These are phyloP conservation scores for Podospora conica DNA, from an alignment of 495 filamentous ascomycete species.

Conservation along the genomic window DNA sequence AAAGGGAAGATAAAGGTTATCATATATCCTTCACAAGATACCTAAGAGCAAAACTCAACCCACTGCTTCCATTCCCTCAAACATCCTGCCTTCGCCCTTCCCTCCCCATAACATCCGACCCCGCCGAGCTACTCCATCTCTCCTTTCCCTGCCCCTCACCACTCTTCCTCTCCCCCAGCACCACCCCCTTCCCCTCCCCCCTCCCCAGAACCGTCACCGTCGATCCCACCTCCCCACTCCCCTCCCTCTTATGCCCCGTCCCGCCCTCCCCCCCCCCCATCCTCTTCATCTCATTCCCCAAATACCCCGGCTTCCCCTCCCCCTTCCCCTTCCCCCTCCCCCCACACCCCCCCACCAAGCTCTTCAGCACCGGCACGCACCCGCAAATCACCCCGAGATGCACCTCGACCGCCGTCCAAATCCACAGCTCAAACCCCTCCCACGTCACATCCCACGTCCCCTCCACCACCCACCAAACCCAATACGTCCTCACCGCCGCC, in stretches of 20 bases:
- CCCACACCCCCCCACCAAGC: constrained; percentile 20
- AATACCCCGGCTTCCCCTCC: neutral
- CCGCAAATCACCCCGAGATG: constrained; percentile 37
- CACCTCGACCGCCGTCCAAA: constrained; percentile 40
- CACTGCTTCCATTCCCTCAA: neutral
- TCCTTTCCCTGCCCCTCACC: neutral
- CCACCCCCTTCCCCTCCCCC: neutral
- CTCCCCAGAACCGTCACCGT: neutral
- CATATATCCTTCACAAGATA: no score
- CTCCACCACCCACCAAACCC: constrained; percentile 22
- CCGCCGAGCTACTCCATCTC: neutral
- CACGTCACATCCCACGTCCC: constrained; percentile 31
- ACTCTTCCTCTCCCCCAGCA: neutral
- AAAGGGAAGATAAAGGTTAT: no score
- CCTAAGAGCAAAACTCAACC: neutral
- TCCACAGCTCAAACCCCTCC: constrained; percentile 36
- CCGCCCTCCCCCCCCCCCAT: neutral
- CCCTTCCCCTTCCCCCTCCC: neutral
- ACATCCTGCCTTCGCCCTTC: neutral
- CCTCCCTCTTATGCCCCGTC: neutral
- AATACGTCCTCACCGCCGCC: constrained; percentile 21
- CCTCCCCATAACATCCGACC: neutral
- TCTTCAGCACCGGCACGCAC: constrained; percentile 35
- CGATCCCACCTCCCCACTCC: neutral
- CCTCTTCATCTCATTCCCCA: neutral